A percentile compares a stretch with the other conserved stretches of the same genome.
Conservation (phyloP, 139 green algal species). For the Medakamo hakoo region DNA sequence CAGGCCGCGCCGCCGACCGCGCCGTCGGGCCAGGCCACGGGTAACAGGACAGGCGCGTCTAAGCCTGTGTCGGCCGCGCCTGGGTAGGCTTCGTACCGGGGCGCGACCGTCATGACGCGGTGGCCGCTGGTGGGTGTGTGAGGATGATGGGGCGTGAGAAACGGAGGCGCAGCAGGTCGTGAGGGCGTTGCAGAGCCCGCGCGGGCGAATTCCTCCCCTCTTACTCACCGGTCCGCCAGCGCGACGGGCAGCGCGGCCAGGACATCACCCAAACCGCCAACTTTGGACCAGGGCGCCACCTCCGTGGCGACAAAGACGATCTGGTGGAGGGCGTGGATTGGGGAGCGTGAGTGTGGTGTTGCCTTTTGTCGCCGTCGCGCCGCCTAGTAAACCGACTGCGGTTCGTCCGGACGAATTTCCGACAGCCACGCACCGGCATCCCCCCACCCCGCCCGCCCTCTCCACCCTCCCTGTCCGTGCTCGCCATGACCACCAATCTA, state of each 20-base stretch:
- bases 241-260: conserved; percentile 40
- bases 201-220: not conserved
- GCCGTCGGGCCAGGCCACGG: not conserved
- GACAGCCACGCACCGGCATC: no score
- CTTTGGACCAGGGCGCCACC: conserved; percentile 60
- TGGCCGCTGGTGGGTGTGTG: conserved; percentile 31
- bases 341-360: no score
- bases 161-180: not conserved
- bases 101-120: conserved; percentile 66
- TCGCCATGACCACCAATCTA: no score
- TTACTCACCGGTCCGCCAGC: conserved; percentile 29
- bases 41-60: conserved; percentile 23
- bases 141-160: not conserved
- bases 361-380: no score
- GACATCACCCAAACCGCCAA: conserved; percentile 70
- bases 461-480: no score
- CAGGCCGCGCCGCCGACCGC: not conserved
- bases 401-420: no score
- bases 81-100: conserved; percentile 40
- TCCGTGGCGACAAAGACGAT: conserved; percentile 76
- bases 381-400: no score
- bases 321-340: no score
- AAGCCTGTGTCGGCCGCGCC: conserved; percentile 38
- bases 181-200: not conserved
- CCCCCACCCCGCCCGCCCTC: no score